Conservation (phyloP, 176 grass and related monocot genomes). For the Phyllostachys edulis region DNA sequence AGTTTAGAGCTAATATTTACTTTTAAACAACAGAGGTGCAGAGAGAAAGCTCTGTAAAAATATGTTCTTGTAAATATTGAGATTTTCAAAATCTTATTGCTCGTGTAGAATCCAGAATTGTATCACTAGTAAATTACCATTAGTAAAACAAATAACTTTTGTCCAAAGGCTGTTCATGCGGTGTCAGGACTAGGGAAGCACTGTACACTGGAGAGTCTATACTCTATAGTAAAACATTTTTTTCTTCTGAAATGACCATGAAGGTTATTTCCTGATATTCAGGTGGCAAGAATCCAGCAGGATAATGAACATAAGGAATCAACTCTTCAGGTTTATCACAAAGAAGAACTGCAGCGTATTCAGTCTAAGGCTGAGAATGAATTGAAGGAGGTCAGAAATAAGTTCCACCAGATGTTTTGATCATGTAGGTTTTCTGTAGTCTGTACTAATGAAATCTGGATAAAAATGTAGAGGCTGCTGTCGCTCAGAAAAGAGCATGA, state of each 20-base stretch:
- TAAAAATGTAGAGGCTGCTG: conserved; percentile 63
- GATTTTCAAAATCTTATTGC: conserved; percentile 8
- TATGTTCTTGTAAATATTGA: conserved; percentile 4
- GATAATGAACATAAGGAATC: conserved; percentile 77
- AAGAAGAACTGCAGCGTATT: conserved; percentile 73
- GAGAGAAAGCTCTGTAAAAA: neutral
- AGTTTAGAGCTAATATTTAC: conserved; percentile 7
- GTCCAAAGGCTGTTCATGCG: neutral
- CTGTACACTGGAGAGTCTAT: neutral
- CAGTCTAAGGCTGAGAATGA: conserved; percentile 88
- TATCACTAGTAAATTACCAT: neutral
- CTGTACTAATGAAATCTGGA: conserved; percentile 11
- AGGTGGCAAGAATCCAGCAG: conserved; percentile 78
- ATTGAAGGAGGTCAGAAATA: conserved; percentile 74
- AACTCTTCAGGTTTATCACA: conserved; percentile 61
- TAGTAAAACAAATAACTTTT: neutral
- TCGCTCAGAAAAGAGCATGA: conserved; percentile 85
- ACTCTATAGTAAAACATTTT: neutral
- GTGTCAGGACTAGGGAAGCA: conserved; percentile 4
- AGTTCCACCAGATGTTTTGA: conserved; percentile 21
- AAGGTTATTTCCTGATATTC: conserved; percentile 40
- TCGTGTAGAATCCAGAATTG: conserved; percentile 3
- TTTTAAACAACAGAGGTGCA: neutral
- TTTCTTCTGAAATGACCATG: conserved; percentile 25
- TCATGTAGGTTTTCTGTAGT: conserved; percentile 28